Base-by-base conservation (phyloP, 2,329 filamentous ascomycete species). In the Aureobasidium sp. region DNA sequence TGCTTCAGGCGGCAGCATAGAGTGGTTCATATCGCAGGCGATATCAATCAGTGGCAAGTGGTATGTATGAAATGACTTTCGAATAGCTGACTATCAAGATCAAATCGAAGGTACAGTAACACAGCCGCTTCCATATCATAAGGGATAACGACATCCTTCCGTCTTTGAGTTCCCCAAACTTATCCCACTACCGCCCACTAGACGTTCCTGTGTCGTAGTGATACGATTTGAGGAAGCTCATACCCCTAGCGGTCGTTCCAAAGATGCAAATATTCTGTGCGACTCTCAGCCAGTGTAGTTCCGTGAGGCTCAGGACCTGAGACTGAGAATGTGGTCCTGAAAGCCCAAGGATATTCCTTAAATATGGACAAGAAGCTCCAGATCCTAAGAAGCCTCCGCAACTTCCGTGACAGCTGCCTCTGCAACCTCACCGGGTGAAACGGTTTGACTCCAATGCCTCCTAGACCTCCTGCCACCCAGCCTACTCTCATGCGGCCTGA, bases 401-500 rank as follows among this genome's bases (percentile, higher is more conserved):
- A 29, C 50, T 19, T n/a, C 22, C 8, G 35, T 42, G 14, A 14
- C 40, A 42, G 11, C 22, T 0, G 40, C 27, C 53, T 24, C 29
- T 12, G 15, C 40, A 29, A 15, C 22, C 53, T 31, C 40, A 3
- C 3, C 37, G 6, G 37, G 33, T 22, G 56, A 15, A 37, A n/a
- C 29, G 15, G 56, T 39, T 1, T 22, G 27, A 9, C 19, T 33
- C 56, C 31, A 35, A 29, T 27, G 19, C 45, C 54, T 58, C 31
- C 17, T 37, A 2, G 31, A 24, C 4, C 31, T 40, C 42, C 45
- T 49, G 1, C 15, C 31, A 1, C 42, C 57, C 2, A 12, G 4
- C 14, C 57, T 35, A 42, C 57, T 50, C 45, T 60, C 15, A 33
- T 60, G 33, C 11, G 57, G 57, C 9, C 57, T 24, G 5, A 60